phyloP scores from a whole-genome alignment of 164 flowering plant genomes.

The Berberis thunbergii region DNA sequence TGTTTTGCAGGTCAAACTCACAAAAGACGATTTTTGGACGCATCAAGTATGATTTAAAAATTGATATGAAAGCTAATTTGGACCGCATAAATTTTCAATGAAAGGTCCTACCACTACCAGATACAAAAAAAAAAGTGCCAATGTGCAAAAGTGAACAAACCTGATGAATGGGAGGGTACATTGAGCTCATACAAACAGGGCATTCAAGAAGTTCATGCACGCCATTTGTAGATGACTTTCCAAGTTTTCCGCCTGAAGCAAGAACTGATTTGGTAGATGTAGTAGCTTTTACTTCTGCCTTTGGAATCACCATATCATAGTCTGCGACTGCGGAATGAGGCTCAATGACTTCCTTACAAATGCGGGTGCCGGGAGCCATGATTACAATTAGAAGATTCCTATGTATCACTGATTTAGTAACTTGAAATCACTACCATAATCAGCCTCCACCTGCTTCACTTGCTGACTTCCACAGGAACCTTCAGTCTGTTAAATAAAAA shows the following conservation, averaged over 20 bases:
- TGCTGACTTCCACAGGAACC: not conserved
- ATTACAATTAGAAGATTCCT: not conserved
- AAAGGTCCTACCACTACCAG: too few relatives aligned
- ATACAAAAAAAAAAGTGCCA: too few relatives aligned
- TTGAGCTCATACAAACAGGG: constrained; percentile 51
- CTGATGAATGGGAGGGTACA: constrained; percentile 84
- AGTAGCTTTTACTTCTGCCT: constrained; percentile 16
- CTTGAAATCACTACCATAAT: not conserved
- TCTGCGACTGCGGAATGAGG: constrained; percentile 27
- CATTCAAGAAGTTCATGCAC: constrained; percentile 73
- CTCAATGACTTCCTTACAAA: constrained; percentile 45
- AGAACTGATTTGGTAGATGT: constrained; percentile 17
- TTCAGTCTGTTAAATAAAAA: not conserved
- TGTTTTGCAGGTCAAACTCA: too few relatives aligned
- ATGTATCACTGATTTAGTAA: not conserved
- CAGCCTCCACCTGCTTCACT: constrained; percentile 4
- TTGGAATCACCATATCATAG: constrained; percentile 26
- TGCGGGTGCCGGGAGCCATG: constrained; percentile 60
- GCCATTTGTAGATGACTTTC: constrained; percentile 39
- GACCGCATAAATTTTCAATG: too few relatives aligned
- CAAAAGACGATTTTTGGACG: too few relatives aligned
- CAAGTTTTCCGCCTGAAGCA: constrained; percentile 31
- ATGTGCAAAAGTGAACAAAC: constrained; percentile 17
- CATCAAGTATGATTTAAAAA: too few relatives aligned
- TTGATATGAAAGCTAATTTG: too few relatives aligned